phyloP scores from a whole-genome alignment of 192 early-diverging fungal genomes.

The Oehlia diaphana region DNA sequence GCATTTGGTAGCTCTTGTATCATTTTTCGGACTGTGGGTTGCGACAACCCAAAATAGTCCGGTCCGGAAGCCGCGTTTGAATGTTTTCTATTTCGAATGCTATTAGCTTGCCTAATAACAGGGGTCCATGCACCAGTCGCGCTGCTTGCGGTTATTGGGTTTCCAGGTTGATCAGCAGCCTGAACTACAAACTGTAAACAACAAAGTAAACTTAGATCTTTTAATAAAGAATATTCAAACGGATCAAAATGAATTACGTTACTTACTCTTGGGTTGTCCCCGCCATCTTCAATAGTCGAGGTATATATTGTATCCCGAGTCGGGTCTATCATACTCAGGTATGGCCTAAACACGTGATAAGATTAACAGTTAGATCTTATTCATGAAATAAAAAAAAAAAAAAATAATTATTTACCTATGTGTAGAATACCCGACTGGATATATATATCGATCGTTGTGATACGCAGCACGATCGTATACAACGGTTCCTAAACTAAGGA shows the following conservation, averaged over 20 bases:
- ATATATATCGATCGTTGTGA: conserved; percentile 83
- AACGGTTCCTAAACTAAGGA: conserved; percentile 61
- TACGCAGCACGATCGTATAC: conserved; percentile 58
- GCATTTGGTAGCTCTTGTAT: conserved; percentile 78
- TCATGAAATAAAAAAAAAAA: not conserved
- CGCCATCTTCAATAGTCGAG: conserved; percentile 67
- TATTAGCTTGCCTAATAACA: conserved; percentile 70
- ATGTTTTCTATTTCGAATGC: conserved; percentile 61
- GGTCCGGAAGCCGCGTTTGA: conserved; percentile 75
- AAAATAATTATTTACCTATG: conserved; percentile 37
- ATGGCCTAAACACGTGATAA: conserved; percentile 43
- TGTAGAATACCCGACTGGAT: conserved; percentile 74
- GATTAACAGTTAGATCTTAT: not conserved
- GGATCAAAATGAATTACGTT: not conserved
- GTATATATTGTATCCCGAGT: conserved; percentile 59
- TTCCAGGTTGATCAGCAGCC: conserved; percentile 66
- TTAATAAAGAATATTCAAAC: not conserved
- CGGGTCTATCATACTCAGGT: conserved; percentile 67
- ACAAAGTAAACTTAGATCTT: not conserved
- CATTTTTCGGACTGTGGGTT: conserved; percentile 70
- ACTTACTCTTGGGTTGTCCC: conserved; percentile 56
- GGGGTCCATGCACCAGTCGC: conserved; percentile 78
- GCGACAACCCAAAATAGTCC: conserved; percentile 84
- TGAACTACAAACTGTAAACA: conserved; percentile 58
- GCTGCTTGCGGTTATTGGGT: conserved; percentile 54